These are phyloP conservation scores for Diutina ranongensis DNA, from an alignment of 1,139 yeast genomes.

Conservation along the genomic window DNA sequence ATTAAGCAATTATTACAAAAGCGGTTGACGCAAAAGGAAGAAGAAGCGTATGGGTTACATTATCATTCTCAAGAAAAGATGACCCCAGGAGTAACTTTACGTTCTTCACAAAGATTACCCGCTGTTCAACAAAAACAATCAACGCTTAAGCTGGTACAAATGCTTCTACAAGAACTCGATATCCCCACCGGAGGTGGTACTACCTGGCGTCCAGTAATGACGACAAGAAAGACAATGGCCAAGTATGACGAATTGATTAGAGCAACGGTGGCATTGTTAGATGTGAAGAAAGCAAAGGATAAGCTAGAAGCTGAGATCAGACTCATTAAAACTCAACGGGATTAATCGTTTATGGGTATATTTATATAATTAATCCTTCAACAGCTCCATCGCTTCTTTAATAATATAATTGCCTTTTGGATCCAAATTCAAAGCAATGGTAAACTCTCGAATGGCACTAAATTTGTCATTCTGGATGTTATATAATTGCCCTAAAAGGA, in stretches of 20 bases:
- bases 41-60: conserved; percentile 74
- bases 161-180: conserved; percentile 69
- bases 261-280: conserved; percentile 63
- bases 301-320: conserved; percentile 73
- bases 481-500: conserved; percentile 77
- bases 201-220: conserved; percentile 68
- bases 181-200: conserved; percentile 50
- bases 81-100: conserved; percentile 65
- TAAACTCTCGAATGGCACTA: conserved; percentile 76
- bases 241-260: conserved; percentile 71
- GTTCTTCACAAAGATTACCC: conserved; percentile 41
- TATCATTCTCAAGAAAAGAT: conserved; percentile 68
- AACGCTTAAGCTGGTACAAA: conserved; percentile 63
- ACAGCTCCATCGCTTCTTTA: conserved; percentile 65
- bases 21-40: conserved; percentile 64
- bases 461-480: conserved; percentile 64
- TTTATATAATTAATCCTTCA: conserved; percentile 2
- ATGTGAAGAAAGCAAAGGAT: conserved; percentile 78
- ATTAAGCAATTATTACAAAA: conserved; percentile 37
- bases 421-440: conserved; percentile 82
- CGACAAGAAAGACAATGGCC: conserved; percentile 70
- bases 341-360: not conserved
- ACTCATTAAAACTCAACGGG: conserved; percentile 40
- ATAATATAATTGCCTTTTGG: conserved; percentile 89
- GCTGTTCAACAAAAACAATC: conserved; percentile 42